phyloP scores from a whole-genome alignment of 75 land plant species.

The Sequoiadendron giganteum region DNA sequence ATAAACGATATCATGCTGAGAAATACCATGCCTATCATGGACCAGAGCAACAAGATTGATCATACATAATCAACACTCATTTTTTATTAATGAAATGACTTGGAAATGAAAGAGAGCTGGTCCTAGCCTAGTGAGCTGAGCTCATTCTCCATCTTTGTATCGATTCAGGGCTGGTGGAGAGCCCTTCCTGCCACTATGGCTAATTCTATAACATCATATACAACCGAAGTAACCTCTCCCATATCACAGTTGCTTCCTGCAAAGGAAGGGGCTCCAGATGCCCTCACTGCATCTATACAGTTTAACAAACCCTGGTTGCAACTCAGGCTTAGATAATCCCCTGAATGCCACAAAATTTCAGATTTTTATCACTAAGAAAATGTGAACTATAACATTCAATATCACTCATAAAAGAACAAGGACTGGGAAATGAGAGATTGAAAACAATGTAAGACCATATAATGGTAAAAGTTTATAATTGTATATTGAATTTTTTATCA shows the following conservation, averaged over 20 bases:
- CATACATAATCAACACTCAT: background rate
- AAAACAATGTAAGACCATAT: no score
- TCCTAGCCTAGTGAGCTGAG: background rate
- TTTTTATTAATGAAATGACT: background rate
- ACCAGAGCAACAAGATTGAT: background rate
- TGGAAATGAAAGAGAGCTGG: background rate
- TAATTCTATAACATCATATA: constrained; percentile 48
- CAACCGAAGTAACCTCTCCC: constrained; percentile 39
- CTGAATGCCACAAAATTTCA: constrained; percentile 13
- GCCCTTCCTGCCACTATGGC: constrained; percentile 54
- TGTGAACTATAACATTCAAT: background rate
- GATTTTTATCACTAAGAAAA: background rate
- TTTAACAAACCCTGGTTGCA: constrained; percentile 50
- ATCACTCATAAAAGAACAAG: background rate
- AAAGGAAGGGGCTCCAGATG: constrained; percentile 26
- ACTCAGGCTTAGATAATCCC: constrained; percentile 50
- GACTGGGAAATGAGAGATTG: no score
- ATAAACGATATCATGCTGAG: no score
- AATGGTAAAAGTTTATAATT: no score
- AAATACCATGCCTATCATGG: background rate
- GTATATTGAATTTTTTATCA: no score
- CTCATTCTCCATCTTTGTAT: background rate
- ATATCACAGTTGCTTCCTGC: constrained; percentile 47
- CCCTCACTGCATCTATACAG: constrained; percentile 38
- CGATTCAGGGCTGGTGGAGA: constrained; percentile 5